Evolutionary conservation across 352 stramenopile genomes (phyloP).

Genomic region (Pythium aristosporum): DNA sequence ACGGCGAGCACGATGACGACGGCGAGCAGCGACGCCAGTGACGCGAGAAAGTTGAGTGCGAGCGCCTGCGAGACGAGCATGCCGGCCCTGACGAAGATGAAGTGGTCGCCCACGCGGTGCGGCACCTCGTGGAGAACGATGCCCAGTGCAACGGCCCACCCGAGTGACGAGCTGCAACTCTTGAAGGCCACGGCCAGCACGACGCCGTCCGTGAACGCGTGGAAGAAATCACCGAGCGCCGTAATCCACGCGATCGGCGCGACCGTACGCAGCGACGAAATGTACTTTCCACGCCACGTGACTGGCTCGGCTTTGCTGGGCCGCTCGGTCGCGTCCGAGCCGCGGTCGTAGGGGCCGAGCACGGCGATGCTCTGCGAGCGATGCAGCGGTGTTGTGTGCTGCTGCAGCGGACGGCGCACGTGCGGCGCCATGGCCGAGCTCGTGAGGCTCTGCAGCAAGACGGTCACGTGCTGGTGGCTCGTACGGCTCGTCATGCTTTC

Average conservation of each 20-base stretch:
- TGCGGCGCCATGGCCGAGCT: conserved; percentile 1
- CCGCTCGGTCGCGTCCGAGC: neutral
- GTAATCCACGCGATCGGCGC: conserved; percentile 36
- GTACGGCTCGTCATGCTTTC: conserved; percentile 14
- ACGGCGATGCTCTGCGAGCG: conserved; percentile 7
- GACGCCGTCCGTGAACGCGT: conserved; percentile 36
- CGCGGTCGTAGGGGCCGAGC: conserved; percentile 8
- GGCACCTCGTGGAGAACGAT: conserved; percentile 37
- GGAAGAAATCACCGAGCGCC: conserved; percentile 32
- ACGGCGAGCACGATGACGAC: conserved; percentile 25
- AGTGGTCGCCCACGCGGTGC: conserved; percentile 33
- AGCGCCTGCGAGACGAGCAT: conserved; percentile 30
- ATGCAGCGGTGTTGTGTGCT: neutral
- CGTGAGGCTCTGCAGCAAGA: conserved; percentile 12
- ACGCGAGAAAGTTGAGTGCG: conserved; percentile 29
- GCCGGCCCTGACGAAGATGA: conserved; percentile 34
- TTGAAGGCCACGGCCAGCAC: conserved; percentile 35
- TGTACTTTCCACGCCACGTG: conserved; percentile 21
- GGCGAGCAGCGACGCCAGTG: conserved; percentile 26
- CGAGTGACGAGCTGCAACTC: conserved; percentile 29
- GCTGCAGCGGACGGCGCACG: neutral
- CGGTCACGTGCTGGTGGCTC: conserved; percentile 11
- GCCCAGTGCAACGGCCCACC: conserved; percentile 31
- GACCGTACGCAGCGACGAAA: conserved; percentile 15
- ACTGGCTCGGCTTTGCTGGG: neutral